A percentile compares a stretch with the other conserved stretches of the same genome.
phyloP scores from a whole-genome alignment of 2,329 filamentous ascomycete genomes.

The Cercospora sp. region DNA sequence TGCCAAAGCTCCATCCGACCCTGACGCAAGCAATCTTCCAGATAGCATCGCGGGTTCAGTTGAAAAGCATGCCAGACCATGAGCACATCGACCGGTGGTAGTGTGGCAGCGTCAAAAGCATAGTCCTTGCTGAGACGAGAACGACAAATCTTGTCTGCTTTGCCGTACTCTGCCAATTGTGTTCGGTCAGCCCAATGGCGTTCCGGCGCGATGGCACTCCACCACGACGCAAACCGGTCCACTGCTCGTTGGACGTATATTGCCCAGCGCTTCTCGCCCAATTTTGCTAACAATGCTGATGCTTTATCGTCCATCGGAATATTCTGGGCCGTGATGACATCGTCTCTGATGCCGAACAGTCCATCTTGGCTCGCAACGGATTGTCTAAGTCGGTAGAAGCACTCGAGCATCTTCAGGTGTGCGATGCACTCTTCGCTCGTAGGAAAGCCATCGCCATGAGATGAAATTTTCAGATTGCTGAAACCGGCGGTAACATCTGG shows the following conservation, averaged over 20 bases:
- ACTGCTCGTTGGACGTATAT: conserved; percentile 69
- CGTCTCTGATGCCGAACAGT: conserved; percentile 61
- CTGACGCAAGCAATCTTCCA: conserved; percentile 69
- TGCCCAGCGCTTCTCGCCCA: conserved; percentile 73
- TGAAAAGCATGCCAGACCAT: conserved; percentile 81
- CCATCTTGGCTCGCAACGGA: conserved; percentile 66
- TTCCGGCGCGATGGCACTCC: conserved; percentile 45
- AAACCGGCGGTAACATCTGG: conserved; percentile 37
- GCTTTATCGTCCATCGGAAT: conserved; percentile 38
- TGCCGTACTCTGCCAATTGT: conserved; percentile 17
- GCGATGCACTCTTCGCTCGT: conserved; percentile 63
- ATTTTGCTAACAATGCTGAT: conserved; percentile 47
- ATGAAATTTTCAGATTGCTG: conserved; percentile 37
- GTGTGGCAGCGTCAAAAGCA: conserved; percentile 1
- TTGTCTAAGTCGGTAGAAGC: conserved; percentile 67
- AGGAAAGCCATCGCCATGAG: conserved; percentile 39
- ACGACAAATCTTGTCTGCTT: conserved; percentile 25
- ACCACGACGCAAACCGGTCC: conserved; percentile 69
- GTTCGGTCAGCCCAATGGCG: conserved; percentile 16
- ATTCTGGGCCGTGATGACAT: conserved; percentile 32
- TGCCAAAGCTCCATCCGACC: conserved; percentile 60
- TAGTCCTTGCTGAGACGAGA: conserved; percentile 10
- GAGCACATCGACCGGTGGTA: conserved; percentile 60
- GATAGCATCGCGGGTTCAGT: conserved; percentile 72
- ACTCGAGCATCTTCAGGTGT: conserved; percentile 71